These are phyloP conservation scores for Setaria italica DNA, from an alignment of 202 grass and related monocot genomes.

Conservation along the genomic window DNA sequence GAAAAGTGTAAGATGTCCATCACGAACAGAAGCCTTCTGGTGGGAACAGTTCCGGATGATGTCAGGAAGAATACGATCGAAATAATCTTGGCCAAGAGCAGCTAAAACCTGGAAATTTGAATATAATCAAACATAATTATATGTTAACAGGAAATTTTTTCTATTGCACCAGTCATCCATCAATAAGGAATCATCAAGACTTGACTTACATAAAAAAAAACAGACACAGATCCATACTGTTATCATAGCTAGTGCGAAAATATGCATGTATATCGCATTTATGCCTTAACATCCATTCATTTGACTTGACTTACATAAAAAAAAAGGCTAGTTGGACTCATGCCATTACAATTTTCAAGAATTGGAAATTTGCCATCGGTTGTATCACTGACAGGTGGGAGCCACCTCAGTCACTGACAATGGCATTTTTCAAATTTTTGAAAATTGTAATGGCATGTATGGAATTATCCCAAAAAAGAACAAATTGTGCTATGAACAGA, in stretches of 20 bases:
- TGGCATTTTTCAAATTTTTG: too few species aligned
- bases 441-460: too few species aligned
- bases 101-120: constrained; percentile 81
- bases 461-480: too few species aligned
- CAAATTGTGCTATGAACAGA: not conserved
- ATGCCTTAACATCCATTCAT: not conserved
- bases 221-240: not conserved
- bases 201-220: not conserved
- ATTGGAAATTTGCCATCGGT: too few species aligned
- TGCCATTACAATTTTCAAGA: too few species aligned
- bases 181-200: not conserved
- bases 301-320: not conserved
- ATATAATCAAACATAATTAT: constrained; percentile 36
- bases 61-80: constrained; percentile 93
- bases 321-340: too few species aligned
- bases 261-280: not conserved
- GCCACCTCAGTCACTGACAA: too few species aligned
- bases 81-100: constrained; percentile 94
- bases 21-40: constrained; percentile 90
- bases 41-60: constrained; percentile 96
- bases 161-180: constrained; percentile 13
- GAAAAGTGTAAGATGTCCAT: constrained; percentile 97
- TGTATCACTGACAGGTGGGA: too few species aligned
- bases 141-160: constrained; percentile 5
- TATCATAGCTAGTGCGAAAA: not conserved